A percentile compares a stretch with the other conserved stretches of the same genome.
phyloP scores from a whole-genome alignment of 2,329 filamentous ascomycete genomes.

The Plenodomus biglobosus region DNA sequence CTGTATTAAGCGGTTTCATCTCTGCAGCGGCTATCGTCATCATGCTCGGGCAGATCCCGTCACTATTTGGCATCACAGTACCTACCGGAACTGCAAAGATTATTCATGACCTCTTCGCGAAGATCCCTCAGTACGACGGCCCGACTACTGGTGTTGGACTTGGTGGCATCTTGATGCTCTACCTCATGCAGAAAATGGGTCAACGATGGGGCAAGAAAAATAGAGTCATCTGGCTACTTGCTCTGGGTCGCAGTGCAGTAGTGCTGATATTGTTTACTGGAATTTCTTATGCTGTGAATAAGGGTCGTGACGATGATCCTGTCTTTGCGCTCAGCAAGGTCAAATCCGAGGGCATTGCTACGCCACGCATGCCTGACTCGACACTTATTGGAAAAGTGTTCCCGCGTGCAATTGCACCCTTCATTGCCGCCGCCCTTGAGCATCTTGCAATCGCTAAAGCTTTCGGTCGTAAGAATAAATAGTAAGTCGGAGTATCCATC shows the following conservation, averaged over 20 bases:
- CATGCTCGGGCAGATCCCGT: conserved; percentile 64
- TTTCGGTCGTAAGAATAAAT: conserved; percentile 63
- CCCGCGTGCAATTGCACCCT: conserved; percentile 59
- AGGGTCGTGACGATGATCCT: conserved; percentile 47
- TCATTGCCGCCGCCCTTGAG: conserved; percentile 63
- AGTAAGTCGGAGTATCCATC: conserved; percentile 29
- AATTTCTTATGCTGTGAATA: conserved; percentile 65
- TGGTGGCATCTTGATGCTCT: conserved; percentile 58
- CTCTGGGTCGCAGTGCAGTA: conserved; percentile 63
- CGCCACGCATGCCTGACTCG: conserved; percentile 52
- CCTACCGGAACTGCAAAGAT: conserved; percentile 58
- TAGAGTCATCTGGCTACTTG: conserved; percentile 60
- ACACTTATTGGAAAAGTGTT: conserved; percentile 58
- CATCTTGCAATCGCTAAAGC: conserved; percentile 66
- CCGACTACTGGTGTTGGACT: conserved; percentile 63
- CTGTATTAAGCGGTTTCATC: conserved; percentile 66
- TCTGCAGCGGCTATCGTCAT: conserved; percentile 67
- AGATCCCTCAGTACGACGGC: conserved; percentile 60
- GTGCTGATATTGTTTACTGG: conserved; percentile 64
- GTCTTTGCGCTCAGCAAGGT: conserved; percentile 63
- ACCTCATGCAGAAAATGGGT: conserved; percentile 59
- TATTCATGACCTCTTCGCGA: conserved; percentile 60
- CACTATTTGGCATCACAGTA: conserved; percentile 59
- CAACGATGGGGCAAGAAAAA: conserved; percentile 61
- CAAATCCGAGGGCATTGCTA: conserved; percentile 56